phyloP scores from a whole-genome alignment of 2,329 filamentous ascomycete species.

The Fusarium subglutinans region DNA sequence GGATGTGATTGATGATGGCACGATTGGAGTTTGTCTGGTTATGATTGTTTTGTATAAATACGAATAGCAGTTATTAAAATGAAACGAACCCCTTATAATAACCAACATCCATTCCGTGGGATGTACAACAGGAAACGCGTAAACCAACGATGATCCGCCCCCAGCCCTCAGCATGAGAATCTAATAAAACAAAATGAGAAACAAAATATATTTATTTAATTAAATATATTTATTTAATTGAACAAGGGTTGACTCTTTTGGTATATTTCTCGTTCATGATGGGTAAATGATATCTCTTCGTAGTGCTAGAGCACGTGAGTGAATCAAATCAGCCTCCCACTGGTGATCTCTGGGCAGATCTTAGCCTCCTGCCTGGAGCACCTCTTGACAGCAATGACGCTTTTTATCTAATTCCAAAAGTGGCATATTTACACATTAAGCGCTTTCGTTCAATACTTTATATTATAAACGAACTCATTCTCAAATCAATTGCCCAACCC shows the following conservation, averaged over 20 bases:
- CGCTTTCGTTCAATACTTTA: background rate
- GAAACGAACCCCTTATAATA: background rate
- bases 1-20: constrained; percentile 30
- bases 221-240: background rate
- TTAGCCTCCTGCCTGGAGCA: background rate
- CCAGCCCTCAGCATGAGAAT: too few species aligned
- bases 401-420: background rate
- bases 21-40: constrained; percentile 22
- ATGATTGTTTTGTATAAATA: constrained; percentile 24
- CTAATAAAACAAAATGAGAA: background rate
- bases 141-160: too few species aligned
- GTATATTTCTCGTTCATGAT: background rate
- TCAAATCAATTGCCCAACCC: background rate
- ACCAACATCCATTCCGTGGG: background rate
- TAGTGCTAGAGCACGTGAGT: constrained; percentile 16
- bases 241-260: background rate
- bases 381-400: background rate
- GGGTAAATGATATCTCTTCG: background rate
- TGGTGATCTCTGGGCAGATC: background rate
- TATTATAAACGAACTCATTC: too few species aligned
- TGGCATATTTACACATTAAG: background rate
- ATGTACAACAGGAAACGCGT: background rate
- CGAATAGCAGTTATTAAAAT: constrained; percentile 7
- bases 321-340: background rate
- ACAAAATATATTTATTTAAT: background rate